Base-by-base conservation (phyloP, 1,284 basidiomycete genomes). In the Cutaneotrichosporon cavernicola region DNA sequence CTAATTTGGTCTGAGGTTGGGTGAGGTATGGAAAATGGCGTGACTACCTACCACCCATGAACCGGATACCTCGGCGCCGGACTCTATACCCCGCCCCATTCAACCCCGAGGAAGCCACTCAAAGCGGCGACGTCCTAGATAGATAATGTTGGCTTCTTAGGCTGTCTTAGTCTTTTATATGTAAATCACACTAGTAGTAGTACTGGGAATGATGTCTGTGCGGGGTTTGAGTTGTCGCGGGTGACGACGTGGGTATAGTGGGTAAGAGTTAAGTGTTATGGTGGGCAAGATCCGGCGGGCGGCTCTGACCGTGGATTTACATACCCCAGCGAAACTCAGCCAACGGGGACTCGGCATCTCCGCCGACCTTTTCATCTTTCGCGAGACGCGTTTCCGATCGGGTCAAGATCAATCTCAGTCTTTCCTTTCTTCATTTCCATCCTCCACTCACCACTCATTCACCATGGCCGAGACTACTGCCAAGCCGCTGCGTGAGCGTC, bases 401-500 rank as follows among this genome's bases (percentile, higher is more conserved):
- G 26, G 26, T 26, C 26, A 26, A 2, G 26, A 26, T 55, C 51
- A 11, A 5, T 7, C 31, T 53, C 31, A 14, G 8, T 13, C 26
- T 8, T 22, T 11, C 52, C 7, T n/a, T 10, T 11, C 30, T 10
- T 16, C 16, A 8, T 50, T 26, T 53, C 5, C 30, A 34, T 34
- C 18, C 51, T 32, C 51, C 40, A 56, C 47, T 49, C 55, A 56
- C 40, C 52, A 50, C 46, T 36, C 53, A 46, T 56, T 53, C 32
- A 56, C 6, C n/a, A 62, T 62, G 53, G 34, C 60, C 10, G 31
- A 53, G 43, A 61, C 36, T 26, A 34, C 53, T 16, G 53, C 51
- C 32, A 56, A 61, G 60, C 60, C 60, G n/a, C 60, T 61, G 16
- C 60, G 60, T 61, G 60, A 50, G 60, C 55, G 3, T 31, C 38